Percentiles rank a stretch among this genome's conserved stretches.
Evolutionary conservation across 164 flowering plant genomes (phyloP).

Genomic region (Magnolia sinica): DNA sequence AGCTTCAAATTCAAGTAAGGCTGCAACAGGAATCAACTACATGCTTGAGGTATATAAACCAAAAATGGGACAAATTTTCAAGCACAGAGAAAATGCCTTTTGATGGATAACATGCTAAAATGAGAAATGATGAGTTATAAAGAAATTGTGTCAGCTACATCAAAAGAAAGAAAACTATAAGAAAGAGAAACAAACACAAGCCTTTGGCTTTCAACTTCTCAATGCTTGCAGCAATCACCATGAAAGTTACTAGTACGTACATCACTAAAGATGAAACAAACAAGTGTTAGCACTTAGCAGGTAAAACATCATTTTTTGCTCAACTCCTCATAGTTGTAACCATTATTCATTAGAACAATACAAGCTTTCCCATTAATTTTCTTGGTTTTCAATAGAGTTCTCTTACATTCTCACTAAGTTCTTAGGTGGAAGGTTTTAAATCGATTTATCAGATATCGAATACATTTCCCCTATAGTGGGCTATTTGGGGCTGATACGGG

Average conservation of each 20-base stretch:
- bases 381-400: too few relatives aligned
- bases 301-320: neutral
- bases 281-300: neutral
- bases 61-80: neutral
- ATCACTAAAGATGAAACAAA: neutral
- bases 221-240: neutral
- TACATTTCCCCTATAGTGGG: too few relatives aligned
- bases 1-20: neutral
- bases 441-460: too few relatives aligned
- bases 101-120: neutral
- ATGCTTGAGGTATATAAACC: neutral
- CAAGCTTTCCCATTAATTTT: too few relatives aligned
- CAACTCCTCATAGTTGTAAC: neutral
- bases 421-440: too few relatives aligned
- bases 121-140: neutral
- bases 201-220: neutral
- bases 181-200: neutral
- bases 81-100: neutral
- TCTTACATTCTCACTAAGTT: too few relatives aligned
- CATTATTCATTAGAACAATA: too few relatives aligned
- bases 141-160: neutral
- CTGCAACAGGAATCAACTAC: neutral
- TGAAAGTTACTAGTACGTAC: neutral
- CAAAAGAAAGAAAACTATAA: too few relatives aligned
- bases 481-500: too few relatives aligned